These are phyloP conservation scores for Trichoderma asperellum DNA, from an alignment of 2,329 filamentous ascomycete species.

Conservation along the genomic window DNA sequence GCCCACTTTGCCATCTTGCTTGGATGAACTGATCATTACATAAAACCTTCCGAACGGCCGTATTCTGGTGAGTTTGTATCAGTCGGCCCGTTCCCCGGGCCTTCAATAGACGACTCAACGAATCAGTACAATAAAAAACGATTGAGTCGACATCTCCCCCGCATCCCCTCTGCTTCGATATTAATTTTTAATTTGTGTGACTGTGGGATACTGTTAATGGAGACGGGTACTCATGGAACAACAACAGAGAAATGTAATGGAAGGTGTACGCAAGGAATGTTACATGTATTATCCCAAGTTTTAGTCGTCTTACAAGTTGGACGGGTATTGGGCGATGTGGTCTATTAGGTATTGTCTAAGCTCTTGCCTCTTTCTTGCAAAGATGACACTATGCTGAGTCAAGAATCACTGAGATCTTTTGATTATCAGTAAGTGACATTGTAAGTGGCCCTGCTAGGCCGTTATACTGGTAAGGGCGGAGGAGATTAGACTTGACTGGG, in stretches of 20 bases:
- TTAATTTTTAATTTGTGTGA: not conserved
- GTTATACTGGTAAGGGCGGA: not conserved
- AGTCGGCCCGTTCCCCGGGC: slow-evolving; percentile 23
- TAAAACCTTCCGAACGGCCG: slow-evolving; percentile 10
- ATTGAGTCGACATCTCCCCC: slow-evolving; percentile 9
- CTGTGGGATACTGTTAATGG: not conserved
- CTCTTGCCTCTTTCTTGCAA: slow-evolving; percentile 15
- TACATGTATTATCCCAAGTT: slow-evolving; percentile 6
- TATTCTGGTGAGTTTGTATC: slow-evolving; percentile 5
- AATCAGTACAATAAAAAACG: not conserved
- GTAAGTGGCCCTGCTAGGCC: not conserved
- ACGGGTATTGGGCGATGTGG: not conserved
- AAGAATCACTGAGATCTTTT: not conserved
- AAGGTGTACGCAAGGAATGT: not conserved
- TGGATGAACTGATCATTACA: not conserved
- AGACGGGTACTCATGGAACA: too few species aligned
- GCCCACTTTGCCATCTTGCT: not conserved
- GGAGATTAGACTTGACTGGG: slow-evolving; percentile 2
- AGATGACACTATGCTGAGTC: not conserved
- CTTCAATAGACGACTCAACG: slow-evolving; percentile 4
- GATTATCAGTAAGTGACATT: not conserved
- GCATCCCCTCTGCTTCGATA: slow-evolving; percentile 3
- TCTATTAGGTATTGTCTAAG: not conserved
- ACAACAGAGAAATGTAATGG: not conserved
- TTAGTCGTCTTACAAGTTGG: slow-evolving; percentile 3